Evolutionary conservation across 176 grass and related monocot genomes (phyloP).

Genomic region (Carex littledalei): DNA sequence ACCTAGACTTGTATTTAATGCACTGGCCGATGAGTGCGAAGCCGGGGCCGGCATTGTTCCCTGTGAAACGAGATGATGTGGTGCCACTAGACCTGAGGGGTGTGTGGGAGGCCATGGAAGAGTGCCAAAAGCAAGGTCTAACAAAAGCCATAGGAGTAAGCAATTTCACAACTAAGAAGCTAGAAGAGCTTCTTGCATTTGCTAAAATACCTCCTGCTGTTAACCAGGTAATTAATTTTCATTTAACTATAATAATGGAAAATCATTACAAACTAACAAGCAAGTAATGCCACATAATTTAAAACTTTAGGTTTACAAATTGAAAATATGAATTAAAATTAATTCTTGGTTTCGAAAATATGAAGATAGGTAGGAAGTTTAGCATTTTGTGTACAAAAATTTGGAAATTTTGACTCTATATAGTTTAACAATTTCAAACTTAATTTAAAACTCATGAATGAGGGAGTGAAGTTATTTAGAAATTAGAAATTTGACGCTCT

Average conservation of each 20-base stretch:
- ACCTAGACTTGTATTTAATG: constrained; percentile 63
- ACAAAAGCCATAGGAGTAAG: constrained; percentile 52
- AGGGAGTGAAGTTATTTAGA: too few relatives aligned
- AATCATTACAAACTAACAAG: neutral
- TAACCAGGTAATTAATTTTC: constrained; percentile 19
- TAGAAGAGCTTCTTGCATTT: constrained; percentile 26
- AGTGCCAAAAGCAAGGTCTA: constrained; percentile 48
- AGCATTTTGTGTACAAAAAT: too few relatives aligned
- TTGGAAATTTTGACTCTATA: too few relatives aligned
- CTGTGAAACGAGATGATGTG: constrained; percentile 22
- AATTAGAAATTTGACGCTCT: too few relatives aligned
- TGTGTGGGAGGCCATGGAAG: constrained; percentile 59
- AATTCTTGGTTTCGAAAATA: too few relatives aligned
- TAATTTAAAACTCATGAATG: too few relatives aligned
- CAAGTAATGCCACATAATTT: neutral
- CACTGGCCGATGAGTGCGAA: constrained; percentile 52
- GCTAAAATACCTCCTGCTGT: constrained; percentile 41
- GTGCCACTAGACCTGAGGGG: constrained; percentile 41
- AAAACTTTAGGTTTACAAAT: too few relatives aligned
- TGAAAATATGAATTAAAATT: too few relatives aligned
- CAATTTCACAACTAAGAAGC: constrained; percentile 58
- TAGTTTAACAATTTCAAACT: too few relatives aligned
- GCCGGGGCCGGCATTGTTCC: neutral
- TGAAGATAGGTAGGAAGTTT: too few relatives aligned
- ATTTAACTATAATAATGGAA: neutral